Conservation (phyloP, 2,329 filamentous ascomycete species). For the Trichoderma asperellum region DNA sequence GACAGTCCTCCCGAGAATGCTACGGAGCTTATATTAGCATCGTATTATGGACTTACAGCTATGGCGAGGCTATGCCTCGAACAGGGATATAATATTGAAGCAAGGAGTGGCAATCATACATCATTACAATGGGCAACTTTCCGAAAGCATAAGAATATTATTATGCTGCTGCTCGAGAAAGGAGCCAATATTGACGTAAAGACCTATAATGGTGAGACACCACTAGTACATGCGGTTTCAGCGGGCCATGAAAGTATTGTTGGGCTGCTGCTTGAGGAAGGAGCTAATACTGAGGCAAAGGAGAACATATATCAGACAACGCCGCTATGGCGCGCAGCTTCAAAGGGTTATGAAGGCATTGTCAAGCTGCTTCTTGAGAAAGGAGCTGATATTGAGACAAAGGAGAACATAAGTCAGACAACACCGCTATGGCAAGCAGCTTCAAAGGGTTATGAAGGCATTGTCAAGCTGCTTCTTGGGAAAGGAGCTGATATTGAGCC, state of each 20-base stretch:
- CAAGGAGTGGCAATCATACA: not conserved
- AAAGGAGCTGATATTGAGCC: not conserved
- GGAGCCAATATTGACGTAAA: slow-evolving; percentile 8
- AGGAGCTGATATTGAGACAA: not conserved
- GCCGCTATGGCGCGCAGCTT: not conserved
- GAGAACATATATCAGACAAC: not conserved
- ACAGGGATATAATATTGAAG: not conserved
- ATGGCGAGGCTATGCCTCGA: not conserved
- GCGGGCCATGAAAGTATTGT: not conserved
- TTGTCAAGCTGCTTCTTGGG: not conserved
- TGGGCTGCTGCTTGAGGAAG: not conserved
- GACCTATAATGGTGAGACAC: not conserved
- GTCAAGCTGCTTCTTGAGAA: not conserved
- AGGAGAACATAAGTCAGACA: not conserved
- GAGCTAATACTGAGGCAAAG: not conserved
- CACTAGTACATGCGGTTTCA: not conserved
- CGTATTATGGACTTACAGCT: not conserved
- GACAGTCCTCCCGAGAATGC: not conserved
- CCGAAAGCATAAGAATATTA: not conserved
- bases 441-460: not conserved
- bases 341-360: too few species aligned
- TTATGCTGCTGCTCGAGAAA: slow-evolving; percentile 16
- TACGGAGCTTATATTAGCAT: not conserved
- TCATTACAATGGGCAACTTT: not conserved
- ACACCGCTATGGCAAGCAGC: not conserved